Conservation (phyloP, 2,329 filamentous ascomycete species). For the Exophiala sideris region DNA sequence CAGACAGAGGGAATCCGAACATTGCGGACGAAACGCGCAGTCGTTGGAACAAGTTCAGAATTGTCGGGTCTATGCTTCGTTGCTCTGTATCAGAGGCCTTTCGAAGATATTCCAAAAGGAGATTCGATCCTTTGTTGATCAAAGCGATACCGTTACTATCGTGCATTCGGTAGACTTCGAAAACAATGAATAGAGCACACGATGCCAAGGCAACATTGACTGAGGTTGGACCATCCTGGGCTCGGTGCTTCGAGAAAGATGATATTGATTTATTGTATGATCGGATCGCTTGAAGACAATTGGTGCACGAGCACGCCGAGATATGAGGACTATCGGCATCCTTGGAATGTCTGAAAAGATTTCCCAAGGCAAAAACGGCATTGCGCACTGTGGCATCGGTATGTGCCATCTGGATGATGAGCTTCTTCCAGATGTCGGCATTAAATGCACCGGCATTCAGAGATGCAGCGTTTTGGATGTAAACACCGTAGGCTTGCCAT, state of each 20-base stretch:
- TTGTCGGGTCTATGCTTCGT: not conserved
- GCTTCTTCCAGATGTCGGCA: slow-evolving; percentile 34
- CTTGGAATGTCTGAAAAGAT: slow-evolving; percentile 27
- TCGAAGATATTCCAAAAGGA: slow-evolving; percentile 1
- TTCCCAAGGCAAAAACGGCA: slow-evolving; percentile 36
- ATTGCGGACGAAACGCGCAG: slow-evolving; percentile 1
- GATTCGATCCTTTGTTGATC: slow-evolving; percentile 4
- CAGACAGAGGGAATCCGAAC: not conserved
- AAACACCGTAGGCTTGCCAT: slow-evolving; percentile 37
- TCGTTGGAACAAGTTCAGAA: slow-evolving; percentile 4
- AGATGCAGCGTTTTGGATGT: slow-evolving; percentile 33
- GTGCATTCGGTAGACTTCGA: slow-evolving; percentile 5
- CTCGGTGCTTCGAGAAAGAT: not conserved
- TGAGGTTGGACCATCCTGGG: not conserved
- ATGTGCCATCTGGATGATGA: slow-evolving; percentile 35
- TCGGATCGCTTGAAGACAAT: slow-evolving; percentile 6
- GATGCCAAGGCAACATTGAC: slow-evolving; percentile 1
- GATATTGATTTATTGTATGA: slow-evolving; percentile 13
- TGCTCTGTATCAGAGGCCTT: not conserved
- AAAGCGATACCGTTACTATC: slow-evolving; percentile 6
- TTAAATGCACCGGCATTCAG: slow-evolving; percentile 35
- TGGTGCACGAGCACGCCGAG: not conserved
- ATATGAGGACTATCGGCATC: not conserved
- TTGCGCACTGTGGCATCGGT: slow-evolving; percentile 38
- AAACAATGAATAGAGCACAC: slow-evolving; percentile 8